phyloP scores from a whole-genome alignment of 1,284 basidiomycete species.

The Cryptococcus sp. region DNA sequence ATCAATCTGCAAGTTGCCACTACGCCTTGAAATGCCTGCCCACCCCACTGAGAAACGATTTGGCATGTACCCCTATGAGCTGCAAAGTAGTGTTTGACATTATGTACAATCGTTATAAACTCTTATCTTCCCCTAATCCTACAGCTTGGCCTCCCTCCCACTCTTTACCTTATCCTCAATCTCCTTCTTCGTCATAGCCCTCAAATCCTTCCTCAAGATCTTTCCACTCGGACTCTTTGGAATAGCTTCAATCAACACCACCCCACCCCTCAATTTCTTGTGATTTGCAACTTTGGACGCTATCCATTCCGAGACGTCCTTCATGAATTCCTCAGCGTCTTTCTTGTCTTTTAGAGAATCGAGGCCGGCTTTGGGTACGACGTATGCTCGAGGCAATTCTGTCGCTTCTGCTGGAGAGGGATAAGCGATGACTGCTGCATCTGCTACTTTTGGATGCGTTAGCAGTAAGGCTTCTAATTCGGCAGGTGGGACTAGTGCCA shows the following conservation, averaged over 20 bases:
- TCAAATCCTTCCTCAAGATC: conserved; percentile 41
- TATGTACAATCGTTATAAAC: too few relatives aligned
- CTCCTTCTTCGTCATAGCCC: conserved; percentile 29
- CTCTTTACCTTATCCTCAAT: conserved; percentile 13
- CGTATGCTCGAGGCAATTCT: conserved; percentile 72
- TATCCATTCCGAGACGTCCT: conserved; percentile 61
- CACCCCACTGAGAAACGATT: neutral
- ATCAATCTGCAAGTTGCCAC: neutral
- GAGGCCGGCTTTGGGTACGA: conserved; percentile 53
- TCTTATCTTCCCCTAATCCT: neutral
- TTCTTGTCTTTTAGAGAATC: conserved; percentile 41
- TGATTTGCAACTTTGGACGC: conserved; percentile 53
- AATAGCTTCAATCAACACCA: conserved; percentile 48
- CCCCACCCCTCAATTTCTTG: conserved; percentile 51
- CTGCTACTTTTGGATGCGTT: conserved; percentile 65
- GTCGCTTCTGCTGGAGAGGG: conserved; percentile 61
- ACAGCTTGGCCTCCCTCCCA: conserved; percentile 16
- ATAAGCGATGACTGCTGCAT: conserved; percentile 69
- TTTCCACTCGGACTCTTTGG: conserved; percentile 49
- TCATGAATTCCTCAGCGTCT: conserved; percentile 51
- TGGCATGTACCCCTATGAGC: neutral
- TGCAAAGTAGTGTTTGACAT: neutral
- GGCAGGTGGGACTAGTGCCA: conserved; percentile 65
- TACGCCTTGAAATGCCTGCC: neutral
- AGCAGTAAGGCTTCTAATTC: conserved; percentile 72